Percentiles rank a stretch among this genome's conserved stretches.
Conservation (phyloP, 345 rosid genomes). For the Odontarrhena argentea region DNA sequence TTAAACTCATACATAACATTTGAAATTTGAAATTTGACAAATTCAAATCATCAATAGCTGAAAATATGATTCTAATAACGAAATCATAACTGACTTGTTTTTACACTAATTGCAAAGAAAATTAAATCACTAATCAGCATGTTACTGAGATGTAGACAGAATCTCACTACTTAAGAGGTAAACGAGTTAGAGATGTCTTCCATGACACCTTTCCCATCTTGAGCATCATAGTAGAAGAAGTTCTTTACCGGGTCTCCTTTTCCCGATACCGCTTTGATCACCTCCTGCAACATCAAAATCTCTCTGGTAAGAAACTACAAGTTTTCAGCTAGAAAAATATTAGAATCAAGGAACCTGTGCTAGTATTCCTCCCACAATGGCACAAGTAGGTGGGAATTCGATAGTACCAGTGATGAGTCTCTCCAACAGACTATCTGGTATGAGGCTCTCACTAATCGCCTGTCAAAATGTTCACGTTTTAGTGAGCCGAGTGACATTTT, state of each 20-base stretch:
- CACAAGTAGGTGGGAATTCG: constrained; percentile 92
- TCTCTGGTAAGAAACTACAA: constrained; percentile 2
- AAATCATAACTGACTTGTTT: constrained; percentile 39
- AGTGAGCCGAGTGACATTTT: background rate
- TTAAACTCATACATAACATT: background rate
- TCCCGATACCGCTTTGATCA: constrained; percentile 84
- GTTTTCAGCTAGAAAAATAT: background rate
- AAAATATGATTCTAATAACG: constrained; percentile 11
- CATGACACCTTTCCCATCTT: constrained; percentile 84
- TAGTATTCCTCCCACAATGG: constrained; percentile 83
- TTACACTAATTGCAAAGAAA: background rate
- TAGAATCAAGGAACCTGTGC: constrained; percentile 72
- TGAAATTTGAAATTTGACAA: constrained; percentile 23
- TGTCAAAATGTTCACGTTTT: constrained; percentile 35
- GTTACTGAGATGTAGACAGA: constrained; percentile 1
- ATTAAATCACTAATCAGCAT: constrained; percentile 5
- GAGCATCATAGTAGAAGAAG: constrained; percentile 83
- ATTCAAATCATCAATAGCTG: constrained; percentile 20
- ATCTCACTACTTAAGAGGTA: constrained; percentile 26
- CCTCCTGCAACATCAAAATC: constrained; percentile 59
- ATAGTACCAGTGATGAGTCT: constrained; percentile 55
- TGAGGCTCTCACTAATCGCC: constrained; percentile 60
- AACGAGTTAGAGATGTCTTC: constrained; percentile 66
- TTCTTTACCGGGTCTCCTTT: constrained; percentile 91
- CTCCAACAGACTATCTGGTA: constrained; percentile 69